Conservation (phyloP, 768 basidiomycete genomes). For the Rhodosporidiobolus odoratus region DNA sequence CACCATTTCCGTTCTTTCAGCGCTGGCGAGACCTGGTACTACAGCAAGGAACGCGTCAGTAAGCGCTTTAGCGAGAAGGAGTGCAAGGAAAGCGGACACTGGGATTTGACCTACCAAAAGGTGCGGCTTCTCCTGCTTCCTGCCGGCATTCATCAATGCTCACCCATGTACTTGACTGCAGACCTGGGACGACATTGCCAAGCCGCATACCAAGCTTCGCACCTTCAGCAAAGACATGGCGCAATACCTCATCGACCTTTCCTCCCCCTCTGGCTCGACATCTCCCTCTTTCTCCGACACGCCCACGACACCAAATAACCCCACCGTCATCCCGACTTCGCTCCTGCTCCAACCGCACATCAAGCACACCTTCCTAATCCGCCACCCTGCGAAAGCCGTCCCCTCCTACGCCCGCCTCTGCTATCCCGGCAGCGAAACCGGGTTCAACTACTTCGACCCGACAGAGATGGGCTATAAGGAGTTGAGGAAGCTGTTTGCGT, state of each 20-base stretch:
- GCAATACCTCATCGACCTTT: slow-evolving; percentile 40
- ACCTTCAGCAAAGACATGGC: slow-evolving; percentile 43
- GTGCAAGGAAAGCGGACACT: slow-evolving; percentile 17
- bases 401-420: slow-evolving; percentile 42
- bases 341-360: slow-evolving; percentile 36
- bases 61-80: slow-evolving; percentile 34
- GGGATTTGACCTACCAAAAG: slow-evolving; percentile 34
- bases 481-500: slow-evolving; percentile 32
- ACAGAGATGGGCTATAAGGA: slow-evolving; percentile 42
- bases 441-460: slow-evolving; percentile 42
- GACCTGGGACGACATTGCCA: slow-evolving; percentile 36
- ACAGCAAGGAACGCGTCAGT: slow-evolving; percentile 32
- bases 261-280: slow-evolving; percentile 16
- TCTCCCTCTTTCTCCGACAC: slow-evolving; percentile 12
- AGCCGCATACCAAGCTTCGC: slow-evolving; percentile 14
- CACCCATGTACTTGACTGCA: not conserved
- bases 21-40: slow-evolving; percentile 40
- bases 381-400: slow-evolving; percentile 41
- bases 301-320: slow-evolving; percentile 28
- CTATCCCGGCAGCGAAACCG: slow-evolving; percentile 39
- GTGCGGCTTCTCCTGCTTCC: slow-evolving; percentile 18
- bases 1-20: not conserved
- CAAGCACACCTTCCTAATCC: slow-evolving; percentile 43
- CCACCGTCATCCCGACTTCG: slow-evolving; percentile 40
- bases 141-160: not conserved